These are phyloP conservation scores for Ophiostoma perfectum DNA, from an alignment of 2,329 filamentous ascomycete species.

Conservation along the genomic window DNA sequence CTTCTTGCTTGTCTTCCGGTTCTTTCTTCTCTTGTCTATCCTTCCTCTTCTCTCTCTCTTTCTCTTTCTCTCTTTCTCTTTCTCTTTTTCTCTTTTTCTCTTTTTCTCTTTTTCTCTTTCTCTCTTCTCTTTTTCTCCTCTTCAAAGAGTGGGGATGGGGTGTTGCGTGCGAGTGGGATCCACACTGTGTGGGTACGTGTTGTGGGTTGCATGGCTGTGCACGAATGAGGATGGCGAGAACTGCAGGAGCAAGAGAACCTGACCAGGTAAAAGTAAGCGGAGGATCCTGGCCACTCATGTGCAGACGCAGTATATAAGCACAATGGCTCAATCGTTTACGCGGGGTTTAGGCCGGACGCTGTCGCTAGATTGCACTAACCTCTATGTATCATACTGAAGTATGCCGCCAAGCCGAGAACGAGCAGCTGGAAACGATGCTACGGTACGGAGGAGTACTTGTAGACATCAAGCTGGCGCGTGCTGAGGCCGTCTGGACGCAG, in stretches of 20 bases:
- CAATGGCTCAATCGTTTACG: background rate
- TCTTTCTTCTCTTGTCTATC: background rate
- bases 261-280: too few relatives aligned
- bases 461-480: too few relatives aligned
- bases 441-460: too few relatives aligned
- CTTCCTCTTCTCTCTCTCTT: background rate
- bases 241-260: too few relatives aligned
- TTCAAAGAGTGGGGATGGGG: background rate
- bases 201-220: background rate
- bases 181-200: background rate
- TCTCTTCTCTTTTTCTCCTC: background rate
- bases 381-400: background rate
- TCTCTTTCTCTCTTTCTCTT: background rate
- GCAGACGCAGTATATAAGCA: background rate
- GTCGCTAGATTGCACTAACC: background rate
- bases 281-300: too few relatives aligned
- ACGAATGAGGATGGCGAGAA: background rate
- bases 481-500: background rate
- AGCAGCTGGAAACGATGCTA: background rate
- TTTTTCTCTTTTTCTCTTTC: background rate
- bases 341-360: conserved; percentile 1
- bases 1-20: too few relatives aligned
- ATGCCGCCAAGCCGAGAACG: conserved; percentile 11
- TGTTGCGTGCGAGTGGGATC: background rate
- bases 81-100: background rate